Conservation (phyloP, 2,329 filamentous ascomycete species). For the Neonectria faginata region DNA sequence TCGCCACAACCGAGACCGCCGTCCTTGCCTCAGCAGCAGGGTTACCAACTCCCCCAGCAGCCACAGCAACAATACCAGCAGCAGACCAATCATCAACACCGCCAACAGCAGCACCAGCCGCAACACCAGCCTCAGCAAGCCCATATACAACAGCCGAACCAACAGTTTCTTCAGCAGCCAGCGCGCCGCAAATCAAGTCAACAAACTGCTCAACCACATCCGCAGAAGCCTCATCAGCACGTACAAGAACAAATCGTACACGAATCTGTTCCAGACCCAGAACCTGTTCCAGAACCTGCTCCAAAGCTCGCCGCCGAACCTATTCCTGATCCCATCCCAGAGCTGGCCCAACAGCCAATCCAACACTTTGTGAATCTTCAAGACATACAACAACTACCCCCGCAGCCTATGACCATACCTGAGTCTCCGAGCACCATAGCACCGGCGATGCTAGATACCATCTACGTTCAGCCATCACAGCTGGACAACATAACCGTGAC, state of each 20-base stretch:
- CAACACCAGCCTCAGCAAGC: conserved; percentile 21
- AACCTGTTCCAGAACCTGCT: conserved; percentile 30
- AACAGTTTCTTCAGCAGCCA: conserved; percentile 26
- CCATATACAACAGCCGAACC: conserved; percentile 26
- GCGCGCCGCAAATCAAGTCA: conserved; percentile 28
- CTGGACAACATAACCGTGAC: conserved; percentile 40
- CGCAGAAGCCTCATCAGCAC: conserved; percentile 22
- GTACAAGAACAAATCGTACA: conserved; percentile 28
- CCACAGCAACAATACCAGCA: conserved; percentile 27
- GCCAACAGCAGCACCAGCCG: conserved; percentile 31
- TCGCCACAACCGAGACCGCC: conserved; percentile 42
- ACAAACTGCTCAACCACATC: conserved; percentile 29
- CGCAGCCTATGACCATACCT: conserved; percentile 43
- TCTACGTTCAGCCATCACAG: conserved; percentile 31
- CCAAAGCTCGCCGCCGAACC: conserved; percentile 32
- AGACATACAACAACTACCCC: conserved; percentile 52
- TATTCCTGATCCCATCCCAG: conserved; percentile 36
- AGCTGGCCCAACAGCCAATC: conserved; percentile 36
- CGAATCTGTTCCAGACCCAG: conserved; percentile 25
- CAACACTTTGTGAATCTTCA: conserved; percentile 54
- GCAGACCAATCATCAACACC: conserved; percentile 28
- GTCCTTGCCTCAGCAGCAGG: conserved; percentile 39
- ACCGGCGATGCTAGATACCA: conserved; percentile 29
- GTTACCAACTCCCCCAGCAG: conserved; percentile 36
- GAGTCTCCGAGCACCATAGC: conserved; percentile 37